These are phyloP conservation scores for Nakazawaea peltata DNA, from an alignment of 805 yeast species.

Conservation along the genomic window DNA sequence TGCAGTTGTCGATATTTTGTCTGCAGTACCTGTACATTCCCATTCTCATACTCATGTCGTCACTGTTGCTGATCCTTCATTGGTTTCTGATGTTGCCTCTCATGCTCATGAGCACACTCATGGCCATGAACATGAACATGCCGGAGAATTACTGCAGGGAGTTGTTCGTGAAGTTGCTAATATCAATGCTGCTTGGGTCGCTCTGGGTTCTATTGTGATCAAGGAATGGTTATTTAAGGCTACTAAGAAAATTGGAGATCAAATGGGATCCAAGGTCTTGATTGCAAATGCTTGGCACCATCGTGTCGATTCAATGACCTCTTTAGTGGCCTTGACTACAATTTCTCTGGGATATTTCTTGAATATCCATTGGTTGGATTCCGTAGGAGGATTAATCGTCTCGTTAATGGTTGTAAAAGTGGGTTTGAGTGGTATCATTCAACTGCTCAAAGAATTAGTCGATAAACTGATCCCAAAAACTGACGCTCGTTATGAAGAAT, in stretches of 20 bases:
- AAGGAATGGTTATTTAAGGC: slow-evolving; percentile 86
- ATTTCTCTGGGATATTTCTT: slow-evolving; percentile 80
- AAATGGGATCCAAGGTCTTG: slow-evolving; percentile 78
- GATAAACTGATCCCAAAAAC: slow-evolving; percentile 57
- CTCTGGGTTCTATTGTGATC: slow-evolving; percentile 76
- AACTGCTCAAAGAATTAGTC: slow-evolving; percentile 66
- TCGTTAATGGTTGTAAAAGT: slow-evolving; percentile 78
- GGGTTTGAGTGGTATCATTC: slow-evolving; percentile 66
- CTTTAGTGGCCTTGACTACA: slow-evolving; percentile 82
- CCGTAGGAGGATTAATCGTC: slow-evolving; percentile 86
- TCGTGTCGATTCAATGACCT: slow-evolving; percentile 87
- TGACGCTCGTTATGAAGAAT: slow-evolving; percentile 38
- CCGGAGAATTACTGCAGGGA: slow-evolving; percentile 16
- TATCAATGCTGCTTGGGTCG: slow-evolving; percentile 94
- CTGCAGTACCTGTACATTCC: slow-evolving; percentile 43
- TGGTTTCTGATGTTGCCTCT: slow-evolving; percentile 11
- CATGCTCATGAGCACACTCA: slow-evolving; percentile 10
- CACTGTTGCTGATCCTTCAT: slow-evolving; percentile 14
- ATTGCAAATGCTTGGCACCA: slow-evolving; percentile 99
- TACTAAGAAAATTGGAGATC: slow-evolving; percentile 72
- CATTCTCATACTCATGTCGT: slow-evolving; percentile 41
- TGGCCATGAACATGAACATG: slow-evolving; percentile 26
- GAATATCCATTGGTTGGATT: slow-evolving; percentile 77
- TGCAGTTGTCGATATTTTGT: slow-evolving; percentile 39
- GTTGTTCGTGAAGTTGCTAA: slow-evolving; percentile 38